Evolutionary conservation across 2,329 filamentous ascomycete genomes (phyloP), one percentile per base, ranked within the genome.

Genomic region (Penicillium hordei): DNA sequence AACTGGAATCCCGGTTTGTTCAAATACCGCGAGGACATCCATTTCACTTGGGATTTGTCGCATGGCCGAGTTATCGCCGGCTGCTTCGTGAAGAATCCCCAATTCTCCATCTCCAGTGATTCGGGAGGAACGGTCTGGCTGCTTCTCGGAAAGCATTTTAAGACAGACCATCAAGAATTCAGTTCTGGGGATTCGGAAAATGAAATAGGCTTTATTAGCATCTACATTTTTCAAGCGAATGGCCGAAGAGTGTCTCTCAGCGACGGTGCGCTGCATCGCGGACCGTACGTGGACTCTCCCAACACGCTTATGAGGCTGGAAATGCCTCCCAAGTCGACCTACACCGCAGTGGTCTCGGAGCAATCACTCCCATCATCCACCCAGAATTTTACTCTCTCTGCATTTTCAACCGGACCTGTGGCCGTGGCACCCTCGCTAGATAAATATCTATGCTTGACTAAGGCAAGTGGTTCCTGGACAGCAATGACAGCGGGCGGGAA

Each of bases 1-100:
- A 99, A 97, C 75, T 99, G 94, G 94, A 97, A 96, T 64, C 93
- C 94, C 0, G 83, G 84, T 0, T 79, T 96, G 0, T 99, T 99
- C 75, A 79, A 80, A 1, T 79, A 89, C 70, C 87, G 93, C 9
- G 88, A 96, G 72, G 93, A 99, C 67, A 86, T 93, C 55, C 94
- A 99, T 75, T 96, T 97, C 69, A 82, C 82, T 2, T 99, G 94
- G 94, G 82, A 88, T 58, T 72, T 88, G n/a, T 73, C 77, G n/a
- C 70, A 64, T 39, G 62, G 66, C 4, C 70, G 65, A 21, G 81
- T 86, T 51, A 89, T 90, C 55, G 86, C 86, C 0, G 89, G 92
- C 61, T 96, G 90, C 70, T 86, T 90, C 19, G 78, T 91, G 12
- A 79, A 80, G 13, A 86, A 87, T 62, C 85, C 85, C 0, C 86